Percentiles rank a stretch among this genome's conserved stretches.
phyloP scores from a whole-genome alignment of 495 filamentous ascomycete species.

The Talaromyces ruber region DNA sequence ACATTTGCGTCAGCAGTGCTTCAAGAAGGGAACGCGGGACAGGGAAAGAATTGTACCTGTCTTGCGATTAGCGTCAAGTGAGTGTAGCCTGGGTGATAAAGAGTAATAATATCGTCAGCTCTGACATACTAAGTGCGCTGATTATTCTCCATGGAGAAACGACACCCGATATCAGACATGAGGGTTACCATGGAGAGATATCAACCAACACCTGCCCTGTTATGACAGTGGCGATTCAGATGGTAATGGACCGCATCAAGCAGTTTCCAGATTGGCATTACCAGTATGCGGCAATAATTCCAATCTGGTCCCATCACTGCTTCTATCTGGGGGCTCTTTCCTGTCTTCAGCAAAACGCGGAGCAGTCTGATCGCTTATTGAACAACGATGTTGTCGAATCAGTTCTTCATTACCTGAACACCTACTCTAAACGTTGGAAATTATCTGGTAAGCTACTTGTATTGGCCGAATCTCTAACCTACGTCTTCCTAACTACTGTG shows the following conservation, averaged over 20 bases:
- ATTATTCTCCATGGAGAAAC: neutral
- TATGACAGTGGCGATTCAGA: neutral
- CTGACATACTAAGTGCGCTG: neutral
- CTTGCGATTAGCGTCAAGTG: slow-evolving; percentile 2
- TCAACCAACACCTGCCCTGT: neutral
- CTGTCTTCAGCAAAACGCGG: neutral
- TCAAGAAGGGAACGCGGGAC: neutral
- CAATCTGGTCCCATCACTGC: slow-evolving; percentile 1
- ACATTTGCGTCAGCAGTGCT: slow-evolving; percentile 1
- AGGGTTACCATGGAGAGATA: neutral
- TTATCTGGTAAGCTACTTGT: neutral
- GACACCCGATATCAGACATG: neutral
- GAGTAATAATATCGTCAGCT: neutral
- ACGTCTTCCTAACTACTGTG: neutral
- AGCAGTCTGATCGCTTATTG: neutral
- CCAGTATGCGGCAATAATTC: slow-evolving; percentile 3
- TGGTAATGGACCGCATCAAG: slow-evolving; percentile 3
- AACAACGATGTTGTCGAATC: neutral
- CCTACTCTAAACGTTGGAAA: neutral
- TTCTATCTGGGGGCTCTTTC: slow-evolving; percentile 5
- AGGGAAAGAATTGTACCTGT: neutral
- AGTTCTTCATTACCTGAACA: slow-evolving; percentile 1
- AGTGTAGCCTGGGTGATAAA: neutral
- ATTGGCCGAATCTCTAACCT: neutral
- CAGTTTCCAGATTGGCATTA: slow-evolving; percentile 3